Percentiles rank a stretch among this genome's conserved stretches.
Evolutionary conservation across 129 eudicot species (phyloP).

Genomic region (Helianthus annuus): DNA sequence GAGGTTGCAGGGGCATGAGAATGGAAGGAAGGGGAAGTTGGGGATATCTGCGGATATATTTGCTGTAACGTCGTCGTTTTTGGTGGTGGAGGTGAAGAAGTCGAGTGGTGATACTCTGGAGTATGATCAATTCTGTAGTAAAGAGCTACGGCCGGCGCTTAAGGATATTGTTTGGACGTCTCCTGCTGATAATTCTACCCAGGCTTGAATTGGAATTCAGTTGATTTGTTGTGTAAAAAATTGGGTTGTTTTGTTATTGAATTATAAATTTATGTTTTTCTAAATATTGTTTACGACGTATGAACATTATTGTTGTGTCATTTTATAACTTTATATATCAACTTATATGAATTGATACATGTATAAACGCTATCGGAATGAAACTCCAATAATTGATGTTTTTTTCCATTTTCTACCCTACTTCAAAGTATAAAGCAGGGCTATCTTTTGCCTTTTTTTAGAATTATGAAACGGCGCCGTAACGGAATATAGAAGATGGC

Average conservation of each 20-base stretch:
- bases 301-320: background rate
- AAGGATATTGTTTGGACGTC: slow-evolving; percentile 64
- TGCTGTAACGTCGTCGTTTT: slow-evolving; percentile 65
- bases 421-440: background rate
- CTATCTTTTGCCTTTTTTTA: background rate
- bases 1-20: slow-evolving; percentile 61
- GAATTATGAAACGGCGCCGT: background rate
- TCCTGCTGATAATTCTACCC: slow-evolving; percentile 36
- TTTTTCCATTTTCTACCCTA: background rate
- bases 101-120: slow-evolving; percentile 80
- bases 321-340: background rate
- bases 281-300: background rate
- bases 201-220: slow-evolving; percentile 1
- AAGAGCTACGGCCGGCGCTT: slow-evolving; percentile 86
- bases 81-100: slow-evolving; percentile 80
- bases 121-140: slow-evolving; percentile 84
- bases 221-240: slow-evolving; percentile 14
- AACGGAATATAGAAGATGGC: background rate
- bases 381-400: background rate
- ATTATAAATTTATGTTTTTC: background rate
- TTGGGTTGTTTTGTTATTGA: background rate
- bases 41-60: slow-evolving; percentile 74
- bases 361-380: background rate
- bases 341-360: background rate
- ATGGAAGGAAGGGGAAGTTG: slow-evolving; percentile 81